Base-by-base conservation (phyloP, 257 asterid species). In the Fraxinus excelsior region DNA sequence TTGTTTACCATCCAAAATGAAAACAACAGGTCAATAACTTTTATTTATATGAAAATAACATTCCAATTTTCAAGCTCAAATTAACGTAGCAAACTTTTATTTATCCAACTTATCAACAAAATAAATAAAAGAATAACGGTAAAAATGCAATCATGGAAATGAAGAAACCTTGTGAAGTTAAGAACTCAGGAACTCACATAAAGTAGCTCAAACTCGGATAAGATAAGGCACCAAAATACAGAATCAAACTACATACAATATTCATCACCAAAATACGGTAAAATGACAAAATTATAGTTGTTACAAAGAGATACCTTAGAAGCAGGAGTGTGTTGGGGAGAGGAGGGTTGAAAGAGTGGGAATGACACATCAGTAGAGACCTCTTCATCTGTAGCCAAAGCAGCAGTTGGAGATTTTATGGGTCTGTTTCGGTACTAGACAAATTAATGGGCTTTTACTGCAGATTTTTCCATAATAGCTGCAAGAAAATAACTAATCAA, bases 311-410 rank as follows among this genome's bases (percentile, higher is more conserved):
- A 46, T 74, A 92, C 99, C 92, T 88, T 81, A 75, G 97, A 87
- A 84, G 94, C 93, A 74, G 96, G 88, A 38, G 96, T 83, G 25
- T 85, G 78, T 58, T 78, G 74, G 69, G 86, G 81, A 53, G 88
- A 74, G 16, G 83, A 66, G 58, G 90, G 79, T 28, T 86, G 86
- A 77, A 86, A 87, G 72, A 94, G 83, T 67, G 96, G 97, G 78
- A 89, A 88, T 4, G 85, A 42, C 62, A 89, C 84, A 81, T 90
- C 74, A 49, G 89, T 16, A 49, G 85, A 7, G n/a, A 60, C 51
- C 53, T 81, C 85, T 26, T 79, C 91, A 72, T 74, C 78, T 40
- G 86, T 76, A 78, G 78, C 75, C 78, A 84, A 38, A 60, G 86
- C 80, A 37, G 83, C 78, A 32, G 67, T 60, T 72, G 78, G 51